Percentiles rank a stretch among this genome's conserved stretches.
Evolutionary conservation across 805 yeast species (phyloP).

Genomic region (fission yeast (Schizosaccharomyces pombe)): DNA sequence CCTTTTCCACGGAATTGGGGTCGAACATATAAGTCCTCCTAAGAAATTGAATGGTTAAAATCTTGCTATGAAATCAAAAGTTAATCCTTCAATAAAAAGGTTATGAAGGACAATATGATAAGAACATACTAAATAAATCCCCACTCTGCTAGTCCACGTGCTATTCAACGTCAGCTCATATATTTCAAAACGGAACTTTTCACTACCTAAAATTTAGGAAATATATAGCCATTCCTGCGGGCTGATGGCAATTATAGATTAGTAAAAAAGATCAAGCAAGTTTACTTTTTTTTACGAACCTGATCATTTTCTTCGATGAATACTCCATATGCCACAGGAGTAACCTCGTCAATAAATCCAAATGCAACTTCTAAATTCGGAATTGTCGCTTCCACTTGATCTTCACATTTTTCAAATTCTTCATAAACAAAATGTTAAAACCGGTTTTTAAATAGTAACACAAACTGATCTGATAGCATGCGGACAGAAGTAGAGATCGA

Average conservation of each 20-base stretch:
- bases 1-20: constrained; percentile 7
- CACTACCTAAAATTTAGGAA: constrained; percentile 10
- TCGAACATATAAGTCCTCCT: constrained; percentile 10
- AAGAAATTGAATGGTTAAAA: background rate
- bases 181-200: too few species aligned
- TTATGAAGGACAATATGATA: too few species aligned
- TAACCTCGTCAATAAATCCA: background rate
- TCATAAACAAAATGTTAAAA: background rate
- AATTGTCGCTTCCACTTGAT: background rate
- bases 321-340: background rate
- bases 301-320: background rate
- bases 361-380: background rate
- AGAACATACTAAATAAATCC: constrained; percentile 8
- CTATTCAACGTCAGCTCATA: background rate
- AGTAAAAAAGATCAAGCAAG: background rate
- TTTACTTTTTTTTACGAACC: background rate
- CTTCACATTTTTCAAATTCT: background rate
- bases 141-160: constrained; percentile 11
- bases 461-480: too few species aligned
- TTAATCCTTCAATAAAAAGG: background rate
- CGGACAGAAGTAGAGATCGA: too few species aligned
- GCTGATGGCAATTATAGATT: constrained; percentile 10
- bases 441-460: too few species aligned
- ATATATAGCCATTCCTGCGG: constrained; percentile 14
- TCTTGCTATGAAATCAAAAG: too few species aligned